Conservation (phyloP, 768 basidiomycete genomes). For the Filobasidium wieringae region DNA sequence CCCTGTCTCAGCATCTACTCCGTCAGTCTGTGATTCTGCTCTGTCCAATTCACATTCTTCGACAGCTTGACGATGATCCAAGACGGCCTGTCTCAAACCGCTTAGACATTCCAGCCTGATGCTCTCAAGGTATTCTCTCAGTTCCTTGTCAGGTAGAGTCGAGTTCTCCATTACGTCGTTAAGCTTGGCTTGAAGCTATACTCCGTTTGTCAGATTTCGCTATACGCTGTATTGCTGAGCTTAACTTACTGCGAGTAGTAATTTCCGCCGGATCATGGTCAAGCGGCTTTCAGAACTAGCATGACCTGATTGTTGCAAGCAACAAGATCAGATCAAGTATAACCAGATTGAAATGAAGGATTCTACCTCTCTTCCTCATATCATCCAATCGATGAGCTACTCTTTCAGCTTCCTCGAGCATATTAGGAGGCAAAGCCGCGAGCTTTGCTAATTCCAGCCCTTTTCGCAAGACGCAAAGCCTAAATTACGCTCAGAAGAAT, state of each 20-base stretch:
- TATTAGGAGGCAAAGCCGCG: constrained; percentile 67
- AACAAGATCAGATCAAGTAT: no score
- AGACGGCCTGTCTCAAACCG: background rate
- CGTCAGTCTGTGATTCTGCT: no score
- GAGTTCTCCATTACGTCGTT: constrained; percentile 62
- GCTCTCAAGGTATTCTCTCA: constrained; percentile 53
- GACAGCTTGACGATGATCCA: background rate
- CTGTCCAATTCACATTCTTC: background rate
- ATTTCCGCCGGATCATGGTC: background rate
- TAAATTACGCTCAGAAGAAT: background rate
- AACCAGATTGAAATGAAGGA: no score
- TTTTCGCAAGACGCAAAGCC: constrained; percentile 29
- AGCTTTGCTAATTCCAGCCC: constrained; percentile 80
- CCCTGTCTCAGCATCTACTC: no score
- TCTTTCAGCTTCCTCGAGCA: constrained; percentile 53
- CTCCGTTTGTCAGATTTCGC: no score
- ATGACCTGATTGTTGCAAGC: background rate
- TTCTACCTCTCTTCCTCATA: constrained; percentile 49
- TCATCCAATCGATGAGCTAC: constrained; percentile 53
- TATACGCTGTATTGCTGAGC: background rate
- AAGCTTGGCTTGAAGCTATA: constrained; percentile 63
- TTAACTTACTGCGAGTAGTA: background rate
- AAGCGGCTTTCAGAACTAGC: background rate
- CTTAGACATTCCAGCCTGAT: constrained; percentile 44
- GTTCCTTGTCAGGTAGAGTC: constrained; percentile 58